Conservation (phyloP, 2,329 filamentous ascomycete species). For the Kalmusia sp. region DNA sequence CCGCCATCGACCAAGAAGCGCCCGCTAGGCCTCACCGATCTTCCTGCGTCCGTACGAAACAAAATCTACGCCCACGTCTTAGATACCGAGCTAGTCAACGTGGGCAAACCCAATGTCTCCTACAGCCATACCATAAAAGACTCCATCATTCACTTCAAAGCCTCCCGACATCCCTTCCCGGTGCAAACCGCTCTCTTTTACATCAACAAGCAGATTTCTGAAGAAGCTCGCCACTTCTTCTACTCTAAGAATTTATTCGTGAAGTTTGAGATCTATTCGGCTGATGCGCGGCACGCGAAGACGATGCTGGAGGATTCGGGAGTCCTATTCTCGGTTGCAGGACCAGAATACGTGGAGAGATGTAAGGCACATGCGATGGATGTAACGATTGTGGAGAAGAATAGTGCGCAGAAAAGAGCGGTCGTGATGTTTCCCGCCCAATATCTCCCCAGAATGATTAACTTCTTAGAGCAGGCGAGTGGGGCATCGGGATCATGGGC, state of each 20-base stretch:
- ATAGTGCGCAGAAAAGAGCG: constrained; percentile 33
- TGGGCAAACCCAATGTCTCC: constrained; percentile 35
- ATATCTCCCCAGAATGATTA: constrained; percentile 43
- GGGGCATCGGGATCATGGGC: constrained; percentile 30
- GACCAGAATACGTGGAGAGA: constrained; percentile 12
- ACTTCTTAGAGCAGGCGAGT: constrained; percentile 39
- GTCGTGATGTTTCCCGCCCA: constrained; percentile 42
- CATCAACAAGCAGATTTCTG: constrained; percentile 32
- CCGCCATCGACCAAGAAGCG: constrained; percentile 28
- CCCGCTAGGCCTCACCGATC: constrained; percentile 25
- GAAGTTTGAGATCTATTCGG: constrained; percentile 29
- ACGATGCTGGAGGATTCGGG: constrained; percentile 41
- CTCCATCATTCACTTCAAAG: constrained; percentile 31
- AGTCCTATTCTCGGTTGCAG: constrained; percentile 32
- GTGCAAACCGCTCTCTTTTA: constrained; percentile 33
- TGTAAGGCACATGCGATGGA: constrained; percentile 34
- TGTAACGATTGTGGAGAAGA: constrained; percentile 36
- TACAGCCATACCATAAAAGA: constrained; percentile 34
- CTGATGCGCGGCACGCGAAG: constrained; percentile 39
- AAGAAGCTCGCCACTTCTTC: constrained; percentile 34
- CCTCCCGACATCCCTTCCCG: constrained; percentile 38
- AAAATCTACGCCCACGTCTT: constrained; percentile 42
- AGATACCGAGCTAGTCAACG: constrained; percentile 44
- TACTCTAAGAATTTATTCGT: constrained; percentile 42
- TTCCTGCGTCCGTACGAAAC: constrained; percentile 40